phyloP scores from a whole-genome alignment of 192 early-diverging fungal genomes.

The Coemansia asiatica region DNA sequence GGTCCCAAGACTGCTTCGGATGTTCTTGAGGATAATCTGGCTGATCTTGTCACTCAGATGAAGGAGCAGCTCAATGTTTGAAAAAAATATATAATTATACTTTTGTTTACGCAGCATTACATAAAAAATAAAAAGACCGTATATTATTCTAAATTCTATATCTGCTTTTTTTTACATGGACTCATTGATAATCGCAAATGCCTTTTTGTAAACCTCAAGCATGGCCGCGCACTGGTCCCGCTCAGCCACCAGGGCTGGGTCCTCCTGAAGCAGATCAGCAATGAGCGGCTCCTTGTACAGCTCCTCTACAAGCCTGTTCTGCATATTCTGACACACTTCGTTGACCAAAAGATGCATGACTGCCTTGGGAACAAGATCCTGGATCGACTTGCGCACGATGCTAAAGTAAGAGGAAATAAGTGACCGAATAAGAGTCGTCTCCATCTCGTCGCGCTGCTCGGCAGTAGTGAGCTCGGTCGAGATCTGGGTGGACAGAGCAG shows the following conservation, averaged over 20 bases:
- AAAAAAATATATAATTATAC: not conserved
- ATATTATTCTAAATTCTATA: not conserved
- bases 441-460: constrained; percentile 72
- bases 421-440: constrained; percentile 76
- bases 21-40: constrained; percentile 34
- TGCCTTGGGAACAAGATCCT: constrained; percentile 79
- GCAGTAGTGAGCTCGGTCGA: constrained; percentile 44
- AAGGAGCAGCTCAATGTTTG: constrained; percentile 48
- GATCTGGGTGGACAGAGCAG: constrained; percentile 48
- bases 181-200: constrained; percentile 63
- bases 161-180: constrained; percentile 29
- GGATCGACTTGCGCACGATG: constrained; percentile 77
- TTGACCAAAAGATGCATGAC: constrained; percentile 83
- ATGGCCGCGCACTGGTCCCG: constrained; percentile 73
- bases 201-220: constrained; percentile 77
- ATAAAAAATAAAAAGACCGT: not conserved
- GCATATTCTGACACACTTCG: constrained; percentile 68
- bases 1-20: constrained; percentile 35
- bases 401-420: constrained; percentile 77
- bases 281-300: constrained; percentile 73
- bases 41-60: constrained; percentile 49
- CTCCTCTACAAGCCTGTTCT: constrained; percentile 73
- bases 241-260: constrained; percentile 68
- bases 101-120: not conserved
- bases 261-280: constrained; percentile 71